A percentile compares a stretch with the other conserved stretches of the same genome.
phyloP scores from a whole-genome alignment of 768 basidiomycete species.

The Tylopilus cervinicoccineus region DNA sequence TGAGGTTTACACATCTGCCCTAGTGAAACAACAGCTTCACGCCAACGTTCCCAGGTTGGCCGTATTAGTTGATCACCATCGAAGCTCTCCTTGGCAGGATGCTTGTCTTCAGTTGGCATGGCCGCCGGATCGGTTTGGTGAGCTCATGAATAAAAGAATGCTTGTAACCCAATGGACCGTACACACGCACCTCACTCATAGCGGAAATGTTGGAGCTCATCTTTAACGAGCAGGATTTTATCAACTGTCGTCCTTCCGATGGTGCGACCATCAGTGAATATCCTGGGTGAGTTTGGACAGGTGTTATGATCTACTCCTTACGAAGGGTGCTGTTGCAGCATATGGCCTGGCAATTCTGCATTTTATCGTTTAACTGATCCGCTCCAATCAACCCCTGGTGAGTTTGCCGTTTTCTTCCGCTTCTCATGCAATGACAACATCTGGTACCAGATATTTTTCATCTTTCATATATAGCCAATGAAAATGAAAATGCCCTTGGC shows the following conservation, averaged over 20 bases:
- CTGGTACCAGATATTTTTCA: neutral
- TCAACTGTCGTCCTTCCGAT: neutral
- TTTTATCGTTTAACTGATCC: neutral
- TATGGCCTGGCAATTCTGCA: neutral
- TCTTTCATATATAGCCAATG: neutral
- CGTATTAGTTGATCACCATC: too few species aligned
- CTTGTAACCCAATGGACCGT: neutral
- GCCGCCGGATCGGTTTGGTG: neutral
- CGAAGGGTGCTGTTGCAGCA: neutral
- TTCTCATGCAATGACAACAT: neutral
- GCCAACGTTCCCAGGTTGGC: neutral
- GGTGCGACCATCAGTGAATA: neutral
- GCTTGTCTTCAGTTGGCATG: neutral
- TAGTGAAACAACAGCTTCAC: too few species aligned
- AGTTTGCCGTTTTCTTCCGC: neutral
- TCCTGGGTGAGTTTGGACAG: neutral
- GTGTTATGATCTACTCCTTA: neutral
- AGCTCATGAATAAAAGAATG: slow-evolving; percentile 11
- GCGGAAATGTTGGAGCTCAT: neutral
- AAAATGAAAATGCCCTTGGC: neutral
- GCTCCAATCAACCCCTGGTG: neutral
- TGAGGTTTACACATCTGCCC: neutral
- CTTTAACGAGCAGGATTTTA: neutral
- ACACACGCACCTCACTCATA: neutral
- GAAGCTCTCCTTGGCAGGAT: too few species aligned